phyloP scores from a whole-genome alignment of 345 rosid species.

The Diplotaxis tenuifolia region DNA sequence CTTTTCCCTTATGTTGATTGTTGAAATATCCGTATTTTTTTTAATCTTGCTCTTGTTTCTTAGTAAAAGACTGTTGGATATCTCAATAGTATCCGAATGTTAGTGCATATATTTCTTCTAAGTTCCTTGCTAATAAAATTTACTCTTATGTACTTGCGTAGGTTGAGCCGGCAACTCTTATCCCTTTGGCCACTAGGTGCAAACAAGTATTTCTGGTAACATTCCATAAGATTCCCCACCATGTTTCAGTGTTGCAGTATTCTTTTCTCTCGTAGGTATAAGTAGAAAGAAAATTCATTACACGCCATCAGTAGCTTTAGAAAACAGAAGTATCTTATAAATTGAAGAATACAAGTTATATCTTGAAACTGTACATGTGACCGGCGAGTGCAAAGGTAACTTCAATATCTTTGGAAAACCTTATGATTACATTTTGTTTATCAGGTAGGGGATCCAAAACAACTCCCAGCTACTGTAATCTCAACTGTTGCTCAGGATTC shows the following conservation, averaged over 20 bases:
- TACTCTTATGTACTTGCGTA: constrained; percentile 33
- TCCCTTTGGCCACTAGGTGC: constrained; percentile 89
- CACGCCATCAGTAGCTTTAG: background rate
- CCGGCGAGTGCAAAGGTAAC: background rate
- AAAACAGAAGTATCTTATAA: too few species aligned
- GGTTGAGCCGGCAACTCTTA: constrained; percentile 96
- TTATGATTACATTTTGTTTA: background rate
- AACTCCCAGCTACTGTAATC: constrained; percentile 95
- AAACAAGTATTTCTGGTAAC: constrained; percentile 96
- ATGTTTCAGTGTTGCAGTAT: background rate
- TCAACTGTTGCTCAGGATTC: constrained; percentile 66
- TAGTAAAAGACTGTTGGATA: background rate
- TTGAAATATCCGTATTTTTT: too few species aligned
- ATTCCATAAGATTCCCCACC: background rate
- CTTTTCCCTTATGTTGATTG: too few species aligned
- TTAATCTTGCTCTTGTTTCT: too few species aligned
- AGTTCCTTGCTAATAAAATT: background rate
- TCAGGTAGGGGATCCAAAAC: constrained; percentile 95
- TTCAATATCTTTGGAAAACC: background rate
- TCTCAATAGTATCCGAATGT: background rate
- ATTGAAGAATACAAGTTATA: too few species aligned
- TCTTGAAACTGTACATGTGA: constrained; percentile 4
- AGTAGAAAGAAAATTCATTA: background rate
- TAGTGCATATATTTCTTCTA: background rate
- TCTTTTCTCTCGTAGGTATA: background rate